These are phyloP conservation scores for Urtica urens DNA, from an alignment of 306 rosid species.

Conservation along the genomic window DNA sequence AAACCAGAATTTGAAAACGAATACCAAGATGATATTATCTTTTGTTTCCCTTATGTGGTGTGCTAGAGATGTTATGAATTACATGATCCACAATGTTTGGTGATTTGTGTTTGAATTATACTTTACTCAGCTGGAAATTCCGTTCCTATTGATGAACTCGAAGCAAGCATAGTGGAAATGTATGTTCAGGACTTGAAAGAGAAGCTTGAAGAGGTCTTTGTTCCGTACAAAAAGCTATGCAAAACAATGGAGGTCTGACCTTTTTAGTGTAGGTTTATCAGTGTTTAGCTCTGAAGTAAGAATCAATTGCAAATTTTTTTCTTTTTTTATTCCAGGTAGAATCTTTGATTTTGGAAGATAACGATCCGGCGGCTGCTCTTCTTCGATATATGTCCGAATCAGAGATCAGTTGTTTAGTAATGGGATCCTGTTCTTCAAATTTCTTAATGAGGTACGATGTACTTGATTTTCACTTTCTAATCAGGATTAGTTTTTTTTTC, in stretches of 20 bases:
- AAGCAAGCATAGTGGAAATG: conserved; percentile 35
- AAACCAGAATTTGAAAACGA: no score
- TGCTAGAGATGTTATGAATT: no score
- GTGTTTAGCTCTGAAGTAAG: not conserved
- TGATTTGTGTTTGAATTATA: conserved; percentile 1
- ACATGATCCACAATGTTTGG: no score
- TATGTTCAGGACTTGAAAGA: conserved; percentile 48
- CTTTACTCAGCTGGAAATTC: conserved; percentile 48
- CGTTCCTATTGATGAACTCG: conserved; percentile 50
- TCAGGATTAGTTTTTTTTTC: not conserved
- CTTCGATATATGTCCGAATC: conserved; percentile 44
- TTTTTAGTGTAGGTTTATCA: no score
- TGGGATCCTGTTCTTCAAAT: conserved; percentile 56
- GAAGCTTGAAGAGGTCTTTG: conserved; percentile 50
- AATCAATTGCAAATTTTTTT: conserved; percentile 1
- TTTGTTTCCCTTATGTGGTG: no score
- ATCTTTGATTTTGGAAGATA: conserved; percentile 70
- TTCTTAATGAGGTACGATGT: conserved; percentile 48
- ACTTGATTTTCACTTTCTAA: not conserved
- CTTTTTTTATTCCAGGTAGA: conserved; percentile 43
- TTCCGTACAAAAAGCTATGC: conserved; percentile 49
- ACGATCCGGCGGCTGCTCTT: conserved; percentile 64
- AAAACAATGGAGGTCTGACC: conserved; percentile 33
- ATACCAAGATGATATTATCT: no score
- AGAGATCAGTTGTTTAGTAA: conserved; percentile 42